Evolutionary conservation across 2,329 filamentous ascomycete genomes (phyloP).

Genomic region (Lasiodiplodia theobromae): DNA sequence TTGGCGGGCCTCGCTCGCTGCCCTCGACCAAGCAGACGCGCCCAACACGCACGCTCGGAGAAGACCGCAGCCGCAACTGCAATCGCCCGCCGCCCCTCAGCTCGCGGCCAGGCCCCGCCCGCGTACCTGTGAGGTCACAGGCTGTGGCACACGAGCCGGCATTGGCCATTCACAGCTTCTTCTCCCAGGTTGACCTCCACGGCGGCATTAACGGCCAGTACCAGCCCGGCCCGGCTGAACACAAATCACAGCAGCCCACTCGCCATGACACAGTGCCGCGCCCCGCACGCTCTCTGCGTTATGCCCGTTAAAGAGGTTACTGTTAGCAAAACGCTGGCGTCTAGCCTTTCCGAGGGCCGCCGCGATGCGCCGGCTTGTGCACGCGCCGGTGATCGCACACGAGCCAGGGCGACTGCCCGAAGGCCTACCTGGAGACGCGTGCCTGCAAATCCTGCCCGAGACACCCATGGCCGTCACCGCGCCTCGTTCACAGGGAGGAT

Average conservation of each 20-base stretch:
- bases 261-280: conserved; percentile 12
- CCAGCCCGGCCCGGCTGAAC: conserved; percentile 2
- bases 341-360: conserved; percentile 13
- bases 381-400: conserved; percentile 19
- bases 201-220: conserved; percentile 4
- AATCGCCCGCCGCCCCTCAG: conserved; percentile 1
- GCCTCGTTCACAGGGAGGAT: conserved; percentile 14
- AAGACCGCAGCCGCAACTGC: conserved; percentile 22
- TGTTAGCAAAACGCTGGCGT: conserved; percentile 24
- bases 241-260: conserved; percentile 2
- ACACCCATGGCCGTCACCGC: conserved; percentile 22
- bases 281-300: conserved; percentile 3
- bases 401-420: conserved; percentile 3
- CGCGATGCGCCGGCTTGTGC: conserved; percentile 18
- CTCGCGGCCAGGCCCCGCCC: conserved; percentile 3
- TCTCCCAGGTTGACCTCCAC: not conserved
- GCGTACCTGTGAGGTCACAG: conserved; percentile 21
- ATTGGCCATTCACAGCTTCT: conserved; percentile 16
- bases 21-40: conserved; percentile 14
- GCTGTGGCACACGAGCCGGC: conserved; percentile 1
- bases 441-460: conserved; percentile 27
- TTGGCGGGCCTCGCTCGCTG: conserved; percentile 4
- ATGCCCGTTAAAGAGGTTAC: not conserved
- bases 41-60: conserved; percentile 7
- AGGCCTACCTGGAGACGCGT: conserved; percentile 19